phyloP scores from a whole-genome alignment of 2,329 filamentous ascomycete genomes.

The Immersiporthe knoxdaviesiana region DNA sequence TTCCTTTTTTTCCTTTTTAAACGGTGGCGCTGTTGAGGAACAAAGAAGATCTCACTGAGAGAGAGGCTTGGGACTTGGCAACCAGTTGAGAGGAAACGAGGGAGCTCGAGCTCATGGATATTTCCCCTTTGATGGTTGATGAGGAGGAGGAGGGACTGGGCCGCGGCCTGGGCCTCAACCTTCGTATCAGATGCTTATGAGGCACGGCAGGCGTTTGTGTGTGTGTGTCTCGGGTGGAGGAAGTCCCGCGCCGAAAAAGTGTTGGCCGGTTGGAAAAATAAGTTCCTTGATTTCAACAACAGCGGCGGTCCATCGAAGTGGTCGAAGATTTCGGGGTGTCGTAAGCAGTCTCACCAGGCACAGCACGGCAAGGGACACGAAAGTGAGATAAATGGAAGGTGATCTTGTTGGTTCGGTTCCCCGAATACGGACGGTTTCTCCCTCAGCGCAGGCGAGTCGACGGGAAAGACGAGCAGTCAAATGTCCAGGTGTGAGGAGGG shows the following conservation, averaged over 20 bases:
- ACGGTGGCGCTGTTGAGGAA: not conserved
- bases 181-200: slow-evolving; percentile 9
- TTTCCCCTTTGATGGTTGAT: slow-evolving; percentile 4
- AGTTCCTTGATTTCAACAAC: slow-evolving; percentile 12
- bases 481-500: not conserved
- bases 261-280: not conserved
- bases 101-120: not conserved
- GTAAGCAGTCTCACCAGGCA: slow-evolving; percentile 23
- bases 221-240: not conserved
- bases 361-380: slow-evolving; percentile 11
- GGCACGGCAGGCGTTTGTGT: not conserved
- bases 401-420: not conserved
- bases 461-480: not conserved
- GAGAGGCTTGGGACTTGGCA: slow-evolving; percentile 16
- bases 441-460: not conserved
- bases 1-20: slow-evolving; percentile 16
- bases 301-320: slow-evolving; percentile 20
- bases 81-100: slow-evolving; percentile 2
- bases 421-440: not conserved
- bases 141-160: slow-evolving; percentile 10
- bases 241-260: not conserved
- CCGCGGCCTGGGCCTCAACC: slow-evolving; percentile 16
- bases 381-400: slow-evolving; percentile 9
- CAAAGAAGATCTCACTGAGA: slow-evolving; percentile 13
- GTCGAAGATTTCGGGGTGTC: slow-evolving; percentile 6